A percentile compares a stretch with the other conserved stretches of the same genome.
Evolutionary conservation across 305 asterid genomes (phyloP).

Genomic region (Petunia hybrid): DNA sequence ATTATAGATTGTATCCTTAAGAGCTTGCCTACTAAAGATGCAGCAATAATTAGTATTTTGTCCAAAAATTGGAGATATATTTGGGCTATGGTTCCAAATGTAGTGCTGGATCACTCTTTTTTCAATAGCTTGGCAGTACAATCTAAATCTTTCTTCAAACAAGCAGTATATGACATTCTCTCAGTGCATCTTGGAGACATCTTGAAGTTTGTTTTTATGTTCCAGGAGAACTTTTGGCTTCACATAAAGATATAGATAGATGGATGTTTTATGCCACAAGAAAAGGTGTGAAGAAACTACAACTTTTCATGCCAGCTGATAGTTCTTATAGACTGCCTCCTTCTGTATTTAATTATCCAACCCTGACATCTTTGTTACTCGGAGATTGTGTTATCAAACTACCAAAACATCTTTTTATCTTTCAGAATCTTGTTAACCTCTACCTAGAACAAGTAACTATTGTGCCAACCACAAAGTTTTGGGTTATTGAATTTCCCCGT

Average conservation of each 20-base stretch:
- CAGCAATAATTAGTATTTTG: slow-evolving; percentile 61
- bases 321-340: slow-evolving; percentile 52
- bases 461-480: not conserved
- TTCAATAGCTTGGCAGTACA: slow-evolving; percentile 53
- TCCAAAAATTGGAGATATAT: slow-evolving; percentile 66
- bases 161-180: slow-evolving; percentile 48
- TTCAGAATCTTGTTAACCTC: slow-evolving; percentile 8
- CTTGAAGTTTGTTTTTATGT: slow-evolving; percentile 31
- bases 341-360: slow-evolving; percentile 43
- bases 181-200: slow-evolving; percentile 46
- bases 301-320: slow-evolving; percentile 53
- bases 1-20: slow-evolving; percentile 56
- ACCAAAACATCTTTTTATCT: not conserved
- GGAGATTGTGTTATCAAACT: slow-evolving; percentile 40
- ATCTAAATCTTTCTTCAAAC: slow-evolving; percentile 41
- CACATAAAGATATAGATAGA: not conserved
- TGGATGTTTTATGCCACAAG: not conserved
- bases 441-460: not conserved
- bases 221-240: not conserved
- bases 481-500: not conserved
- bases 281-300: slow-evolving; percentile 49
- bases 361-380: slow-evolving; percentile 50
- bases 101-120: slow-evolving; percentile 52
- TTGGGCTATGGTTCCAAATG: slow-evolving; percentile 55
- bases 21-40: slow-evolving; percentile 59